phyloP scores from a whole-genome alignment of 1,284 basidiomycete species.

The Austropuccinia psidii region DNA sequence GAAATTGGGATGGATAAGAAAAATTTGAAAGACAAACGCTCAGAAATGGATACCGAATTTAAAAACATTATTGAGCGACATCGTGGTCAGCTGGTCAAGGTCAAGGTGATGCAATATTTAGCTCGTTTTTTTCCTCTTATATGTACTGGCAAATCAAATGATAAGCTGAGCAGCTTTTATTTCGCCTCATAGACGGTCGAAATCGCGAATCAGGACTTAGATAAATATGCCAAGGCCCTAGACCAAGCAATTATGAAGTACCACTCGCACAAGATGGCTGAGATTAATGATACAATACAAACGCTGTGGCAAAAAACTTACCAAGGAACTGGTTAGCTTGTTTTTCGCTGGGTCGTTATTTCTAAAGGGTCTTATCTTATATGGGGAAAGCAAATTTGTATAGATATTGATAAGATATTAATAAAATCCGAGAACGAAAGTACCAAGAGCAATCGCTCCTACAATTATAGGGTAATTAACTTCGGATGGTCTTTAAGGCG shows the following conservation, averaged over 20 bases:
- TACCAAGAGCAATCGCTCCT: conserved; percentile 67
- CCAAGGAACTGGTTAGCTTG: conserved; percentile 78
- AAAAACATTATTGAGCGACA: conserved; percentile 77
- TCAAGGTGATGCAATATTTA: conserved; percentile 59
- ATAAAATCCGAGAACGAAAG: conserved; percentile 91
- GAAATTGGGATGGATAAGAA: conserved; percentile 68
- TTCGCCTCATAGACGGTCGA: conserved; percentile 64
- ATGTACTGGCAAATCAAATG: background rate
- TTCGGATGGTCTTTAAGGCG: background rate
- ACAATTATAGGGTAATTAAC: conserved; percentile 82
- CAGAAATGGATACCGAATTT: conserved; percentile 70
- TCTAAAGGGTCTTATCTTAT: background rate
- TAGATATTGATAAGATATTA: conserved; percentile 95
- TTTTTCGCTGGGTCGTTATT: background rate
- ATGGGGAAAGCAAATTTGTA: background rate
- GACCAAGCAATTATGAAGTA: conserved; percentile 99
- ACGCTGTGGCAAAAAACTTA: conserved; percentile 98
- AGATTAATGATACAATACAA: conserved; percentile 95
- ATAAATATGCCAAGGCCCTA: conserved; percentile 92
- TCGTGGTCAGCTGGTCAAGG: conserved; percentile 81
- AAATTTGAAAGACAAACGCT: conserved; percentile 61
- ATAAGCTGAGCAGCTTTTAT: conserved; percentile 17
- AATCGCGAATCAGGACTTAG: conserved; percentile 86
- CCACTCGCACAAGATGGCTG: conserved; percentile 98
- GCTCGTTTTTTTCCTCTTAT: background rate